Evolutionary conservation across 495 filamentous ascomycete species (phyloP), one percentile per base, ranked within the genome.

Genomic region (Xylaria telfairii): DNA sequence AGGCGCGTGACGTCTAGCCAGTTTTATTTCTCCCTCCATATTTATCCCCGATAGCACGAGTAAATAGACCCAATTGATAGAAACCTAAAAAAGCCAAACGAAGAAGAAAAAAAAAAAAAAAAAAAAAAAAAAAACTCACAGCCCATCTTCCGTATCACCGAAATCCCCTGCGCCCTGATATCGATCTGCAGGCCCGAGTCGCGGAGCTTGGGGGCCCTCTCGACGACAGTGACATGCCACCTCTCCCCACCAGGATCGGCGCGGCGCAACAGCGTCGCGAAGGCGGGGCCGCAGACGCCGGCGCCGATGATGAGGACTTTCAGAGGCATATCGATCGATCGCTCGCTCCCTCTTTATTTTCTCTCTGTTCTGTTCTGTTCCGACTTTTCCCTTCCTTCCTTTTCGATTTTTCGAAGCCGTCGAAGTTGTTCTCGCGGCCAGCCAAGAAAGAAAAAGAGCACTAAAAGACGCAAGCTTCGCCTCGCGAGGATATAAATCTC

Each of bases 291-390:
- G 15, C 93, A 94, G 34, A 99, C 82, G 1, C 96, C 96, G 4
- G 95, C 95, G 5, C 96, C 96, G 3, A 96, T 94, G 30, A 98
- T 90, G 7, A 99, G 84, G 12, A 99, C 88, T 54, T 84, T 91
- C 49, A 93, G 81, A 63, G 75, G 76, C 70, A 73, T 21, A 4
- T 71, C 28, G 28, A n/a, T 73, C 30, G 24, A 47, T 10, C 39
- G 12, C n/a, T 0, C 19, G 3, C 12, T 32, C 24, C 2, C 19
- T 49, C 19, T n/a, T n/a, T 47, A 15, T 65, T 30, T 7, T 30
- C 21, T 4, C 39, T 24, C 8, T 6, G 7, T 54, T 28, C n/a
- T n/a, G n/a, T n/a, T n/a, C n/a, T n/a, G n/a, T n/a, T n/a, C n/a
- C n/a, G n/a, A n/a, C n/a, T n/a, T n/a, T n/a, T n/a, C 15, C 21